Evolutionary conservation across 2,329 filamentous ascomycete genomes (phyloP).

Genomic region (Akanthomyces dipterigenus): DNA sequence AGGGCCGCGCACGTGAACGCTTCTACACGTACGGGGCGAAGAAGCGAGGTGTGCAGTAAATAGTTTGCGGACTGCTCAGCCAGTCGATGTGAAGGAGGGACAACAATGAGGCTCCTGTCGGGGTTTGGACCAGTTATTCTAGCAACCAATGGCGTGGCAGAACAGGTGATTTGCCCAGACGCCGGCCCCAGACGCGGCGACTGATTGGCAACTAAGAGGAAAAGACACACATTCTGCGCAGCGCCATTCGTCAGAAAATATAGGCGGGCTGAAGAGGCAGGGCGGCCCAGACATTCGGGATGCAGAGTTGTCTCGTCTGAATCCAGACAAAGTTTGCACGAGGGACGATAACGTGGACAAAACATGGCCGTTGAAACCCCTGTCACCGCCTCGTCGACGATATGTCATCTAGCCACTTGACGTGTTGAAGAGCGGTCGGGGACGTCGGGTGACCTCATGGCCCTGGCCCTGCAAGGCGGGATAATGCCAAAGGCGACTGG

Average conservation of each 20-base stretch:
- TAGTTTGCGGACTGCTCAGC: background rate
- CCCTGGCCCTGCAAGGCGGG: background rate
- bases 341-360: background rate
- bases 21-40: background rate
- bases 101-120: background rate
- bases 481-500: background rate
- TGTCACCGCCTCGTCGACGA: background rate
- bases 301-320: background rate
- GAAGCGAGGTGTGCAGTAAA: background rate
- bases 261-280: background rate
- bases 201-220: slow-evolving; percentile 1
- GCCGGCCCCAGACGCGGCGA: background rate
- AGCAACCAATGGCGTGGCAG: background rate
- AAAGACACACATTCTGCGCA: background rate
- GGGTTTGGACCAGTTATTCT: background rate
- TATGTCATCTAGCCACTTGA: background rate
- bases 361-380: background rate
- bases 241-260: slow-evolving; percentile 6
- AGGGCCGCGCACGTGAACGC: slow-evolving; percentile 1
- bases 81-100: background rate
- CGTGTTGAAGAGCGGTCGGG: background rate
- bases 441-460: slow-evolving; percentile 5
- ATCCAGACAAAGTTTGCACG: background rate
- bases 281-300: background rate
- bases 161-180: background rate